Percentiles rank a stretch among this genome's conserved stretches.
These are phyloP conservation scores for Nepenthes alata DNA, from an alignment of 179 eudicot species.

Conservation along the genomic window DNA sequence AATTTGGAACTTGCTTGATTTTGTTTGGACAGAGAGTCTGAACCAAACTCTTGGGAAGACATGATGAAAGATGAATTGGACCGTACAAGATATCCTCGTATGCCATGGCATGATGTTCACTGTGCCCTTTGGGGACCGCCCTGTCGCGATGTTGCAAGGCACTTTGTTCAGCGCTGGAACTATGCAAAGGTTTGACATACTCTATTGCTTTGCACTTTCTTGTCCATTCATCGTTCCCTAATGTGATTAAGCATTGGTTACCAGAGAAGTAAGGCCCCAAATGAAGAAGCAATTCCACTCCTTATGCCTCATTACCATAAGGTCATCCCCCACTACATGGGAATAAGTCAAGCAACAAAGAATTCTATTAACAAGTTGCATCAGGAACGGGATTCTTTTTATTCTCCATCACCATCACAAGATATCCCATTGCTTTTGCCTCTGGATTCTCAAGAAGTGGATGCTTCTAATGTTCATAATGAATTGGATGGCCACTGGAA, in stretches of 20 bases:
- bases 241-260: constrained; percentile 10
- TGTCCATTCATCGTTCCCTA: constrained; percentile 2
- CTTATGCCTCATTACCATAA: constrained; percentile 93
- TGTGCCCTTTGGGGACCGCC: constrained; percentile 99
- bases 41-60: constrained; percentile 97
- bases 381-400: constrained; percentile 30
- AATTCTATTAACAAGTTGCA: constrained; percentile 16
- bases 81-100: constrained; percentile 76
- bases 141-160: constrained; percentile 94
- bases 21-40: constrained; percentile 53
- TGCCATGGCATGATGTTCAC: constrained; percentile 99
- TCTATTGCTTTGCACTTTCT: background rate
- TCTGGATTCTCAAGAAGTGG: constrained; percentile 50
- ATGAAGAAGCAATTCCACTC: constrained; percentile 80
- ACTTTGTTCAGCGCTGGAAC: constrained; percentile 96
- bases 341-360: constrained; percentile 37
- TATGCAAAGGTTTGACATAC: constrained; percentile 62
- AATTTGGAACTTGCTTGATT: background rate
- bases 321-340: constrained; percentile 95
- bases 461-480: constrained; percentile 21
- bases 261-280: constrained; percentile 95
- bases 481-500: constrained; percentile 16
- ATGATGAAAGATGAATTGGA: constrained; percentile 93
- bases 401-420: constrained; percentile 49
- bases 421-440: constrained; percentile 90